Base-by-base conservation (phyloP, 2,329 filamentous ascomycete genomes). In the Cercospora sojina region DNA sequence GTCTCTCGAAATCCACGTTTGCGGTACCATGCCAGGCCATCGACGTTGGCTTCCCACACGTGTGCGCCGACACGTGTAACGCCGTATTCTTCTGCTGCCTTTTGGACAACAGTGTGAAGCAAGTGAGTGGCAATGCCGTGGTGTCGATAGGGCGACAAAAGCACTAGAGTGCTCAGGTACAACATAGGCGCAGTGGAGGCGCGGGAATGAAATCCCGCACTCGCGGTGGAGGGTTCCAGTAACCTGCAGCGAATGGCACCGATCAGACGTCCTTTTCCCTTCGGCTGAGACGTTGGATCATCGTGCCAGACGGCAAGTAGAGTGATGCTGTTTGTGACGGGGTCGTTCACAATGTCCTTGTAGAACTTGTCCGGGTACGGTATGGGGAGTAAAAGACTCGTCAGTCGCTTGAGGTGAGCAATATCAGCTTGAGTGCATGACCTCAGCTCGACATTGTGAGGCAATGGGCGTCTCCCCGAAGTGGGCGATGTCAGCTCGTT, bases 311-410 rank as follows among this genome's bases (percentile, higher is more conserved):
- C 72, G 3, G 86, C 87, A 51, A 88, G 81, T n/a, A 87, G 81
- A 8, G 87, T 87, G 62, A 89, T 76, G 65, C 83, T 81, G 47
- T 82, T 79, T 62, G 81, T 79, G 53, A 84, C 75, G 2, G 82
- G 79, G 64, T 88, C 86, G 2, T 83, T 81, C 74, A 88, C 80
- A 47, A 83, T 87, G 66, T 87, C 85, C 20, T 82, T 83, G 79
- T 87, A 90, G 80, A 89, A 89, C 18, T 80, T 82, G 56, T 84
- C 82, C 3, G 85, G 83, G 73, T 90, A 90, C 62, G 85, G 82
- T 64, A 89, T 85, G 6, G 87, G 87, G 1, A 90, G 80, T 1
- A 88, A 81, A 4, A 88, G 78, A 62, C 82, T 79, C 59, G 85
- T 88, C 31, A 89, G 83, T 18, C 84, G 84, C 72, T 83, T 85